A percentile compares a stretch with the other conserved stretches of the same genome.
phyloP scores from a whole-genome alignment of 805 yeast species.

The Kodamaea laetipori region DNA sequence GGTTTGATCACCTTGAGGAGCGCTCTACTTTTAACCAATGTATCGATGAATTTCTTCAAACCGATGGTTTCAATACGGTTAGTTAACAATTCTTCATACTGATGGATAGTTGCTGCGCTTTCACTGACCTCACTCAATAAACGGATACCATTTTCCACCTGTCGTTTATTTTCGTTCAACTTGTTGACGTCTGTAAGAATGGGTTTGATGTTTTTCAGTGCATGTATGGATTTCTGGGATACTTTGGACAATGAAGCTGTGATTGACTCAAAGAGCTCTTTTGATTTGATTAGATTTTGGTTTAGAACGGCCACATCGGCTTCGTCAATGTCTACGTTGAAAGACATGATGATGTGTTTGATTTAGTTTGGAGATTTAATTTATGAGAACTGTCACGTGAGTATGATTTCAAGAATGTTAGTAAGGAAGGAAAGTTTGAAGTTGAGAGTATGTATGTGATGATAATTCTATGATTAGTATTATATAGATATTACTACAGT shows the following conservation, averaged over 20 bases:
- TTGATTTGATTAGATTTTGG: conserved; percentile 65
- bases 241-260: conserved; percentile 56
- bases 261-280: conserved; percentile 56
- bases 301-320: conserved; percentile 83
- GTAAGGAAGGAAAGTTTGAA: conserved; percentile 3
- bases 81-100: conserved; percentile 39
- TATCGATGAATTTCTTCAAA: conserved; percentile 34
- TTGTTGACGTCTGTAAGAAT: conserved; percentile 63
- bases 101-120: conserved; percentile 47
- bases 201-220: conserved; percentile 70
- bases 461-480: too few species aligned
- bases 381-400: neutral
- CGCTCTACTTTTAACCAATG: conserved; percentile 42
- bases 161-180: conserved; percentile 54
- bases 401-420: neutral
- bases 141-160: conserved; percentile 58
- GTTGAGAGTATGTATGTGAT: too few species aligned
- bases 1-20: conserved; percentile 47
- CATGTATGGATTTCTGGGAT: conserved; percentile 52
- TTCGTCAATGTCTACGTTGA: conserved; percentile 62
- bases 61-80: conserved; percentile 44
- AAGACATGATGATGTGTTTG: conserved; percentile 13
- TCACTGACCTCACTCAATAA: conserved; percentile 53
- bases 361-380: conserved; percentile 1
- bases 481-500: too few species aligned